These are phyloP conservation scores for Pelargonium cotyledonis DNA, from an alignment of 441 rosid genomes.

Conservation along the genomic window DNA sequence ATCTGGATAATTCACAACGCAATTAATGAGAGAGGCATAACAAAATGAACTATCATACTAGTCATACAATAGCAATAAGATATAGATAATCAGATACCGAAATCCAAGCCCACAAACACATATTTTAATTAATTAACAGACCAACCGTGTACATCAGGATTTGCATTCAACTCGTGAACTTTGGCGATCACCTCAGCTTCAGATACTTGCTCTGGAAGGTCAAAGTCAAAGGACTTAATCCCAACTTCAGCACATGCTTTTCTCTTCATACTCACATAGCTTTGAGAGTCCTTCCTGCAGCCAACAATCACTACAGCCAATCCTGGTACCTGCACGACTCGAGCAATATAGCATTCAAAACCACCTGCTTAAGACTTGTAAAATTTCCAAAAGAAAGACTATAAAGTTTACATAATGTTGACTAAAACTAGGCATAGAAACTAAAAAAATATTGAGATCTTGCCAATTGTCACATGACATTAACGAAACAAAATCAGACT, in stretches of 20 bases:
- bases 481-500: no score
- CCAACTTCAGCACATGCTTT: conserved; percentile 92
- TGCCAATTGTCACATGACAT: no score
- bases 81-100: background rate
- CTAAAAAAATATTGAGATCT: background rate
- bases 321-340: conserved; percentile 61
- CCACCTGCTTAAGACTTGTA: background rate
- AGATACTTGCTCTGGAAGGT: conserved; percentile 68
- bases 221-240: conserved; percentile 62
- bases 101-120: background rate
- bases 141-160: conserved; percentile 74
- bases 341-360: background rate
- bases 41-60: background rate
- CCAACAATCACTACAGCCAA: conserved; percentile 86
- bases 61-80: background rate
- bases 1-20: background rate
- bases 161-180: conserved; percentile 71
- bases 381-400: background rate
- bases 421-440: background rate
- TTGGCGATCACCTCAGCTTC: conserved; percentile 64
- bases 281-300: conserved; percentile 67
- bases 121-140: conserved; percentile 4
- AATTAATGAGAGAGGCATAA: background rate
- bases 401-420: background rate
- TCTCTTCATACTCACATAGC: conserved; percentile 84